Base-by-base conservation (phyloP, 805 yeast species). In the Candida nonsorbophila region DNA sequence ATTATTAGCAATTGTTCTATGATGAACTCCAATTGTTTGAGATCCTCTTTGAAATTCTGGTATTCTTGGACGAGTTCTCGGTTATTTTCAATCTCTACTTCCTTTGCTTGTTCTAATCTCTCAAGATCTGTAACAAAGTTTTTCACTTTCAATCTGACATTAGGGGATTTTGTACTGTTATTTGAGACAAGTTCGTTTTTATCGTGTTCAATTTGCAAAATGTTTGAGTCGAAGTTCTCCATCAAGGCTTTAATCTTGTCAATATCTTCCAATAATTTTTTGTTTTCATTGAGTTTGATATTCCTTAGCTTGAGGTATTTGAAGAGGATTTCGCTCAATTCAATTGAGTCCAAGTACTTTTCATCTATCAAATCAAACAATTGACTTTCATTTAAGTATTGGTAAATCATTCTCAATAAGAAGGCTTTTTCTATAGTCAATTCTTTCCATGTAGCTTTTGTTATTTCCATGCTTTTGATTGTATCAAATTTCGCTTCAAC, bases 291-390 rank as follows among this genome's bases (percentile, higher is more conserved):
- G 11, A 58, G 36, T 21, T 48, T 37, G 3, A 44, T 27, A 3
- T 36, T 37, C 36, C 87, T 60, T 30, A 67, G 58, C 22, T 65
- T 62, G 24, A 86, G 58, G 45, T 83, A 83, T 17, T 59, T 64
- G 23, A 69, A 67, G 14, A 87, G 52, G 7, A 71, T 56, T 13
- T 67, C 69, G 0, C 94, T 82, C 33, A 87, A 65, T 29, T 68
- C 77, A 1, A 86, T 69, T 4, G 92, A 74, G 37, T 84, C 97
- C 0, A 95, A 95, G 51, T 80, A 80, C 40, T 71, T 74, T 10
- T 64, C 62, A 26, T 86, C 95, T 16, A 84, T 61, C 7, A 72
- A 53, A 13, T 76, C 80, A 22, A 53, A 51, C 28, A 73, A 50
- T 13, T 69, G 61, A 36, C 74, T 63, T 12, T 70, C 72, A 27